Base-by-base conservation (phyloP, 306 rosid genomes). In the Sophora flavescens region DNA sequence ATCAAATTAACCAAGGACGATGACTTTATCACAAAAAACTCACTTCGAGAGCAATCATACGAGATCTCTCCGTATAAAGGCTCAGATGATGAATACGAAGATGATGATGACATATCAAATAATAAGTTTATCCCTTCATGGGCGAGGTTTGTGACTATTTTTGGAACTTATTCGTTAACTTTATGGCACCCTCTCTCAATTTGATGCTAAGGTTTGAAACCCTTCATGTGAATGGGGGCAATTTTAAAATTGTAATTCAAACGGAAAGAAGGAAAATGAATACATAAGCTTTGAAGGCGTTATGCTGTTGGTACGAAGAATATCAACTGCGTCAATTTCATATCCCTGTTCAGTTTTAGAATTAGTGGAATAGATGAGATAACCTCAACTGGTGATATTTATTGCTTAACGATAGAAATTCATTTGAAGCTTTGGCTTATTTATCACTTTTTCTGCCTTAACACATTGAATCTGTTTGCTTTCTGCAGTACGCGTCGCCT, bases 1-100 rank as follows among this genome's bases (percentile, higher is more conserved):
- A 79, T 63, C 69, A 78, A 83, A 87, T 81, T 71, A 50, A 68
- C 52, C 18, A 77, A 53, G 78, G 79, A 70, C 53, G 75, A 72
- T 52, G 78, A 73, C 54, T 68, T 67, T 72, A 53, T 75, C 63
- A 42, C 61, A 28, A 56, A 59, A 50, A 74, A 81, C 62, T 67
- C 84, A 35, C 56, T 63, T 80, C 76, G 76, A 73, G 93, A 91
- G 79, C 87, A 78, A 78, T 89, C 97, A 35, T 96, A 96, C 57
- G 96, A 92, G 13, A 91, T 96, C 56, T 92, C 97, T 79, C 99
- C 99, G 7, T 96, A 89, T 77, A 96, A 87, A 82, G 88, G 68
- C 54, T 92, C 98, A 54, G 99, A 96, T 78, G 98, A 96, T 68
- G 99, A 91, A 87, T 88, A 88, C 35, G 97, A 90, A 36, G 93